phyloP scores from a whole-genome alignment of 768 basidiomycete genomes.

The Artomyces pyxidatus region DNA sequence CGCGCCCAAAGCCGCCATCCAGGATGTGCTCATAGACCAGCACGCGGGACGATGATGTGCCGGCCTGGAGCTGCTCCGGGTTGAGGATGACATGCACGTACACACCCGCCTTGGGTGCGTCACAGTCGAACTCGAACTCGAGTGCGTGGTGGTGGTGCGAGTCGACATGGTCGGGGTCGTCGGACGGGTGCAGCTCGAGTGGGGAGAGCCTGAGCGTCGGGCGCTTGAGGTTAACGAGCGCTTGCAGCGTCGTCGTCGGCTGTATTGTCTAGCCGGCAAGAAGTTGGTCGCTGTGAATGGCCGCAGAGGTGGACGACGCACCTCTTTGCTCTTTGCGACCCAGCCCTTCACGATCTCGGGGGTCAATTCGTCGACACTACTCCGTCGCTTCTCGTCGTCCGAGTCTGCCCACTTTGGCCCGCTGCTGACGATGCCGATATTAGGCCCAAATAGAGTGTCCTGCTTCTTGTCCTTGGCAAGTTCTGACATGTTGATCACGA shows the following conservation, averaged over 20 bases:
- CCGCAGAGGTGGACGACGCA: constrained; percentile 26
- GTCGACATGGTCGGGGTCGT: constrained; percentile 37
- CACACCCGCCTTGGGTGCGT: constrained; percentile 77
- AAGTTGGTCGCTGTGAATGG: background rate
- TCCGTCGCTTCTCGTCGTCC: constrained; percentile 48
- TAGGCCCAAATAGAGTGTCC: constrained; percentile 87
- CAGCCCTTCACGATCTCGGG: constrained; percentile 75
- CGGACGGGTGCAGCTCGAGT: constrained; percentile 33
- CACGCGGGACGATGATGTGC: constrained; percentile 31
- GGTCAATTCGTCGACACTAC: constrained; percentile 61
- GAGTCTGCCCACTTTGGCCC: constrained; percentile 65
- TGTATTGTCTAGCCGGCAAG: constrained; percentile 47
- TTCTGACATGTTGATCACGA: constrained; percentile 27
- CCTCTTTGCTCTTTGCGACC: constrained; percentile 86
- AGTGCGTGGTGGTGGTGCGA: constrained; percentile 64
- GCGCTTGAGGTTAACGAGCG: constrained; percentile 89
- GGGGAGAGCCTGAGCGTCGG: constrained; percentile 78
- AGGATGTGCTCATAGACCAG: constrained; percentile 58
- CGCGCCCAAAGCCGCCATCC: constrained; percentile 76
- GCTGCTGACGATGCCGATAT: constrained; percentile 67
- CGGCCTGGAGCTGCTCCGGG: constrained; percentile 48
- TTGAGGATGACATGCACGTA: constrained; percentile 70
- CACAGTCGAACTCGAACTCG: constrained; percentile 91
- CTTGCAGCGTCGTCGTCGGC: constrained; percentile 89
- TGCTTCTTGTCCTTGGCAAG: constrained; percentile 43